Evolutionary conservation across 179 eudicot genomes (phyloP).

Genomic region (Pouteria campechiana): DNA sequence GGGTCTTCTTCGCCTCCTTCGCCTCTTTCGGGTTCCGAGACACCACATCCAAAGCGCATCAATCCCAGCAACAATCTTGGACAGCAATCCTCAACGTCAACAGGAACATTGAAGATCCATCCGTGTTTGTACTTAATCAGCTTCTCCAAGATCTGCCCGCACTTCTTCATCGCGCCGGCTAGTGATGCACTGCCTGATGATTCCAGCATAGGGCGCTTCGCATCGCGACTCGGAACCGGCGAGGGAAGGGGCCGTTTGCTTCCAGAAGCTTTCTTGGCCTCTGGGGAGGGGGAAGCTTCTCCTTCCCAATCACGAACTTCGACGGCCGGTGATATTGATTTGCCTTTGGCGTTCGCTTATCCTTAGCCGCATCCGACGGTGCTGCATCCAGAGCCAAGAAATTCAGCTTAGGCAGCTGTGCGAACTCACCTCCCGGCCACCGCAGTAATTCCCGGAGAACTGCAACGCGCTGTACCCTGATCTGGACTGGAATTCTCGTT

Average conservation of each 20-base stretch:
- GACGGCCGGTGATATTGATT: constrained; percentile 50
- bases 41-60: too few species aligned
- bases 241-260: constrained; percentile 27
- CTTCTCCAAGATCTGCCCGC: constrained; percentile 39
- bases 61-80: too few species aligned
- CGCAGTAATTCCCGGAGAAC: constrained; percentile 10
- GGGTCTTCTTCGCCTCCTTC: too few species aligned
- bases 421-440: constrained; percentile 29
- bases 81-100: constrained; percentile 37
- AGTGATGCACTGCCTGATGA: constrained; percentile 1
- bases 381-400: constrained; percentile 38
- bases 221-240: constrained; percentile 6
- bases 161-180: constrained; percentile 39
- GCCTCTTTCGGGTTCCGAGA: too few species aligned
- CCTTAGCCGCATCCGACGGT: constrained; percentile 46
- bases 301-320: constrained; percentile 59
- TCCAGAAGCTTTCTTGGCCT: constrained; percentile 23
- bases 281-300: constrained; percentile 55
- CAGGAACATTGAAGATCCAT: constrained; percentile 48
- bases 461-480: constrained; percentile 1
- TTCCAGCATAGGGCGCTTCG: constrained; percentile 8
- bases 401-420: constrained; percentile 25
- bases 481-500: constrained; percentile 14
- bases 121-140: constrained; percentile 44
- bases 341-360: constrained; percentile 64